Base-by-base conservation (phyloP, 169 alveolate genomes). In the Theileria orientalis region DNA sequence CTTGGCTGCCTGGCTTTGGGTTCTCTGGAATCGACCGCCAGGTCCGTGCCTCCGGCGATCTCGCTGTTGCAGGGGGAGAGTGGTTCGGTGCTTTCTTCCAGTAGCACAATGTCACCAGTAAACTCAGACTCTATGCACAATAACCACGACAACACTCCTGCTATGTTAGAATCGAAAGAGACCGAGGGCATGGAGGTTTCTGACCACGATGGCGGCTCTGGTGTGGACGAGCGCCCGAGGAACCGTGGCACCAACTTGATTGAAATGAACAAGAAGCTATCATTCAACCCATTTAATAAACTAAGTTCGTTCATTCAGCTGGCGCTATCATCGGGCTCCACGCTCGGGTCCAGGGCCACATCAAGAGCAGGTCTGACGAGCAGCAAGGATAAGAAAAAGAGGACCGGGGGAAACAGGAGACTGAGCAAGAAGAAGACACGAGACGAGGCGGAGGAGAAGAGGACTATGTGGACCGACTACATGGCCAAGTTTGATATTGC, bases 401-500 rank as follows among this genome's bases (percentile, higher is more conserved):
- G 72, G 60, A 1, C 72, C 1, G 60, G 57, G 6, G 54, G 32
- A 23, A 40, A 44, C 27, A 32, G 72, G 7, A 21, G 72, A 23
- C 21, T 0, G 1, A 21, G 37, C 6, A 56, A 56, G 66, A 56
- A 30, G 41, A 44, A 44, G 21, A 62, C 13, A 44, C 46, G 72
- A 19, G 72, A 44, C 44, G 57, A 62, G 30, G 33, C 21, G 3
- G 44, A 44, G 6, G 40, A 51, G 40, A 25, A 74, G 70, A 35
- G 41, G 73, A 82, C 64, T 44, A 78, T 71, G 37, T 89, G 94
- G 94, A 42, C 69, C 41, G 57, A 64, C 2, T 89, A 46, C 62
- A 89, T 89, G 94, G 85, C 62, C 27, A 89, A 85, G 74, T 89
- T 72, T 56, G 90, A 89, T 67, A 27, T 89, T 40, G 78, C 88